phyloP scores from a whole-genome alignment of 495 filamentous ascomycete species.

The Lasiosphaeris hirsuta region DNA sequence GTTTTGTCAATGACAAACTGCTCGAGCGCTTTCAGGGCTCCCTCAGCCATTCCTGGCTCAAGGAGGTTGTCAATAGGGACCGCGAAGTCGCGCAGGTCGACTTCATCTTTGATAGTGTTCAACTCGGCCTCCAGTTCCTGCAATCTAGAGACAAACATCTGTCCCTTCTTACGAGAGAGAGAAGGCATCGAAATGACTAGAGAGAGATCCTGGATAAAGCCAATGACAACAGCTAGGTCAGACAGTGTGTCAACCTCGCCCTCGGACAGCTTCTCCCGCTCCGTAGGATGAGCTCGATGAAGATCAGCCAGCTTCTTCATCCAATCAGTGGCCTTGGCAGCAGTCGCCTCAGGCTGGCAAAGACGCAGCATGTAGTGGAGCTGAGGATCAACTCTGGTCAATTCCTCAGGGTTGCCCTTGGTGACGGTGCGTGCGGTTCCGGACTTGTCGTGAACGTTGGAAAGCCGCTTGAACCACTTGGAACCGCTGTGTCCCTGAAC shows the following conservation, averaged over 20 bases:
- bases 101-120: conserved; percentile 22
- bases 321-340: conserved; percentile 23
- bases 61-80: conserved; percentile 36
- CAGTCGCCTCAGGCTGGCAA: conserved; percentile 24
- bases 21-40: conserved; percentile 30
- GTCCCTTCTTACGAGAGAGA: conserved; percentile 25
- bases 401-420: conserved; percentile 29
- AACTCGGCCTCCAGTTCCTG: conserved; percentile 28
- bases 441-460: conserved; percentile 25
- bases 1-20: conserved; percentile 32
- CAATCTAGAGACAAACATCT: conserved; percentile 26
- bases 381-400: conserved; percentile 23
- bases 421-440: conserved; percentile 26
- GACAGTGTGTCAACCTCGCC: conserved; percentile 23
- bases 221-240: conserved; percentile 25
- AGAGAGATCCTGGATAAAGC: conserved; percentile 28
- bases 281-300: conserved; percentile 11
- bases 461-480: conserved; percentile 34
- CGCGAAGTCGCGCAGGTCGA: conserved; percentile 33
- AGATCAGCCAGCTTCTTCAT: conserved; percentile 26
- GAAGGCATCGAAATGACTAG: conserved; percentile 24
- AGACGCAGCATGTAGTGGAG: conserved; percentile 34
- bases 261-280: conserved; percentile 20
- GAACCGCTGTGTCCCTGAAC: conserved; percentile 23
- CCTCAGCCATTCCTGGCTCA: conserved; percentile 32